A percentile compares a stretch with the other conserved stretches of the same genome.
These are phyloP conservation scores for Mortierella sp. DNA, from an alignment of 371 early-diverging fungal genomes.

Conservation along the genomic window DNA sequence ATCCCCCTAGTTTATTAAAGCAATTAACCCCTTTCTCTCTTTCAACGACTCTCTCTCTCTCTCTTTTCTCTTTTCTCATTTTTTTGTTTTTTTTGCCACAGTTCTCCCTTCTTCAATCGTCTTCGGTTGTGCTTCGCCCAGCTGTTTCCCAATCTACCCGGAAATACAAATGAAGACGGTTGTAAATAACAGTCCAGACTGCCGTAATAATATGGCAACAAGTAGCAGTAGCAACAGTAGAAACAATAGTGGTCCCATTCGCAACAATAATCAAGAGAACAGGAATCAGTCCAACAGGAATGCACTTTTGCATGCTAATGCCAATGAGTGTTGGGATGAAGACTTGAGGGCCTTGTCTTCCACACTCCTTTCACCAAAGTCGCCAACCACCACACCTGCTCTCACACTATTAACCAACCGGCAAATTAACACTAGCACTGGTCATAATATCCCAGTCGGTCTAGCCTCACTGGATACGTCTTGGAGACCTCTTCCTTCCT, in stretches of 20 bases:
- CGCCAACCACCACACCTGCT: neutral
- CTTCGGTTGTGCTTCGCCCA: slow-evolving; percentile 9
- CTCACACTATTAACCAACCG: neutral
- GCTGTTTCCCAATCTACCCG: neutral
- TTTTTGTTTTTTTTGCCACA: neutral
- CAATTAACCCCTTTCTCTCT: neutral
- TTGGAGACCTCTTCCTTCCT: neutral
- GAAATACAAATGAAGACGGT: slow-evolving; percentile 2
- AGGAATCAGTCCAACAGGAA: slow-evolving; percentile 6
- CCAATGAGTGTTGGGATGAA: neutral
- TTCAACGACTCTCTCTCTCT: neutral
- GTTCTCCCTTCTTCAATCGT: neutral
- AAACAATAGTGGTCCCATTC: slow-evolving; percentile 5
- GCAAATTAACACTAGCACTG: neutral
- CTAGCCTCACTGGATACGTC: slow-evolving; percentile 25
- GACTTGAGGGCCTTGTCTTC: neutral
- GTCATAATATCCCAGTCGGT: neutral
- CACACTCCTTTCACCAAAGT: neutral
- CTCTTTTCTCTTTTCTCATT: slow-evolving; percentile 1
- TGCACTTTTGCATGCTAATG: neutral
- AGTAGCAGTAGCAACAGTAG: neutral
- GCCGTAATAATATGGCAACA: neutral
- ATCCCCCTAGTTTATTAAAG: neutral
- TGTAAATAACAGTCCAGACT: slow-evolving; percentile 27
- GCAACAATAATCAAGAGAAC: slow-evolving; percentile 10